These are phyloP conservation scores for Eucalyptus lansdowneana DNA, from an alignment of 345 rosid species.

Conservation along the genomic window DNA sequence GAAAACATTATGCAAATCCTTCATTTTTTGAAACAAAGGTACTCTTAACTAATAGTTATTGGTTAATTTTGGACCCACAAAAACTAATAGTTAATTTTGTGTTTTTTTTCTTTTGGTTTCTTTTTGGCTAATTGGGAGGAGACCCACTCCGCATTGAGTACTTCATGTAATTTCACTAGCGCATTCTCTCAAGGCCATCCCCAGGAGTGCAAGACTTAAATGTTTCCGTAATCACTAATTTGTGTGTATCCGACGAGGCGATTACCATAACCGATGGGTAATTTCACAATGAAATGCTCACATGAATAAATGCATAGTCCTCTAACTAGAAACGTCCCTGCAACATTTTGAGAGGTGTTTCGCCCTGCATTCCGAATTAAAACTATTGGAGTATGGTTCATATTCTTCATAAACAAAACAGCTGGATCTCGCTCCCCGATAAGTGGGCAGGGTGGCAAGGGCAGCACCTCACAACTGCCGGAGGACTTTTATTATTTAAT, in stretches of 20 bases:
- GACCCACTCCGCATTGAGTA: background rate
- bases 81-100: too few relatives aligned
- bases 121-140: background rate
- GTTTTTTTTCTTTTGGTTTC: background rate
- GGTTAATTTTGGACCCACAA: too few relatives aligned
- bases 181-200: background rate
- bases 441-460: background rate
- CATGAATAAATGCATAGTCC: background rate
- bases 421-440: fast-evolving
- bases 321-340: too few relatives aligned
- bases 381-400: too few relatives aligned
- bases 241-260: background rate
- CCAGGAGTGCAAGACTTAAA: background rate
- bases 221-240: background rate
- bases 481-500: fast-evolving
- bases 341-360: background rate
- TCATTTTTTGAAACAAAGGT: too few relatives aligned
- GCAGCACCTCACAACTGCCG: fast-evolving
- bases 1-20: fast-evolving
- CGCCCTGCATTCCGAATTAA: fast-evolving
- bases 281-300: background rate
- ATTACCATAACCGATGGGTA: background rate
- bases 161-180: background rate
- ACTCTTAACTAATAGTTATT: background rate
- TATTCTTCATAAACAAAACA: fast-evolving